These are phyloP conservation scores for Myxozyma sirexii DNA, from an alignment of 805 yeast species.

Conservation along the genomic window DNA sequence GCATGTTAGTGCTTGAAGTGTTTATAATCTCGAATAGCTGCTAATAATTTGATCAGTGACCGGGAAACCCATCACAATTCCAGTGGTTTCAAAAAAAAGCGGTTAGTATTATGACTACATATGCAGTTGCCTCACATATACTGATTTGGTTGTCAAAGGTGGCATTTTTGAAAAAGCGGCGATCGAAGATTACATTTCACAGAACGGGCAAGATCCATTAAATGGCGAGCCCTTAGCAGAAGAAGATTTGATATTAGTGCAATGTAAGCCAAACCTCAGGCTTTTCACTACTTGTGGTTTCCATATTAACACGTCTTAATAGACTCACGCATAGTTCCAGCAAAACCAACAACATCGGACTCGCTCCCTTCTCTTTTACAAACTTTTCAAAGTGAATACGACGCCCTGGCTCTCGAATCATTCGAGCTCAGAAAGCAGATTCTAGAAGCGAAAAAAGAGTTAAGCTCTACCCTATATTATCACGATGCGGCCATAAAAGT, in stretches of 20 bases:
- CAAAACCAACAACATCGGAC: slow-evolving; percentile 51
- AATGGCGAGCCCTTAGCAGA: slow-evolving; percentile 59
- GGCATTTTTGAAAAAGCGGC: slow-evolving; percentile 67
- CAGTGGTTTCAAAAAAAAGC: slow-evolving; percentile 63
- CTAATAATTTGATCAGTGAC: slow-evolving; percentile 49
- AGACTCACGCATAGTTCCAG: slow-evolving; percentile 42
- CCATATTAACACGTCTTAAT: neutral
- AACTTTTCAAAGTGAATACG: slow-evolving; percentile 85
- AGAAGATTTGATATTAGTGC: slow-evolving; percentile 59
- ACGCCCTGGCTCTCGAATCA: slow-evolving; percentile 78
- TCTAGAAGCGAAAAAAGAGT: slow-evolving; percentile 63
- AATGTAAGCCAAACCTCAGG: slow-evolving; percentile 23
- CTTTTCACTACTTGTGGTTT: neutral
- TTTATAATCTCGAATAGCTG: neutral
- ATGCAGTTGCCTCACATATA: neutral
- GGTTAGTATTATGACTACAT: slow-evolving; percentile 27
- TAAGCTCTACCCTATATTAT: slow-evolving; percentile 74
- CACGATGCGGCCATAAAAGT: slow-evolving; percentile 90
- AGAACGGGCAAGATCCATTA: slow-evolving; percentile 76
- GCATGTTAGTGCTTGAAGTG: slow-evolving; percentile 7
- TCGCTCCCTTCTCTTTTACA: slow-evolving; percentile 80
- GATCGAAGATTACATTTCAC: slow-evolving; percentile 61
- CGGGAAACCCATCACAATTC: slow-evolving; percentile 67
- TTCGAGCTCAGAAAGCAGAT: slow-evolving; percentile 75
- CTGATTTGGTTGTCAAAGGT: slow-evolving; percentile 49